These are phyloP conservation scores for Zopfia rhizophila DNA, from an alignment of 2,329 filamentous ascomycete species.

Conservation along the genomic window DNA sequence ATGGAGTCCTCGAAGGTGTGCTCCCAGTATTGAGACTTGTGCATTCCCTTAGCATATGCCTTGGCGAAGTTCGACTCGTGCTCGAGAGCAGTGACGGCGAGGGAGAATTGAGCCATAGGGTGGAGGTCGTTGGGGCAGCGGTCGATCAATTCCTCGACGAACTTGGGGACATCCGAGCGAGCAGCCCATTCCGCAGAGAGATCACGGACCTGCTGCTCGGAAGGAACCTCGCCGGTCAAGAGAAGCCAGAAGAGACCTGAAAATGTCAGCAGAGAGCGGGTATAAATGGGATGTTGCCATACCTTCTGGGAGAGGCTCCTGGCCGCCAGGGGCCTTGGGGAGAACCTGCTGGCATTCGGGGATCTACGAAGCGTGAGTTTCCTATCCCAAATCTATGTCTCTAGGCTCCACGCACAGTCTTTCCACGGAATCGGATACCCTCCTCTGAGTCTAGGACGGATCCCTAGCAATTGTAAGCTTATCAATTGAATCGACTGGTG, in stretches of 20 bases:
- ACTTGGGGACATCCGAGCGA: slow-evolving; percentile 95
- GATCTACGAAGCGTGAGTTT: slow-evolving; percentile 65
- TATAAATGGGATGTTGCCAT: background rate
- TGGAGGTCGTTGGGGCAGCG: slow-evolving; percentile 98
- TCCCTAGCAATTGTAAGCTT: slow-evolving; percentile 60
- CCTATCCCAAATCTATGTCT: slow-evolving; percentile 13
- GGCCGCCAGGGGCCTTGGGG: slow-evolving; percentile 94
- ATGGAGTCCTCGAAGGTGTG: slow-evolving; percentile 99
- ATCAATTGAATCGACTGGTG: slow-evolving; percentile 19
- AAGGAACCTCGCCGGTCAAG: slow-evolving; percentile 95
- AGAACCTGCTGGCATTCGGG: slow-evolving; percentile 98
- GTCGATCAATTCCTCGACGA: slow-evolving; percentile 99
- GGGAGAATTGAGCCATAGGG: slow-evolving; percentile 99
- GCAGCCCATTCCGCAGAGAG: slow-evolving; percentile 99
- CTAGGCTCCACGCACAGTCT: slow-evolving; percentile 69
- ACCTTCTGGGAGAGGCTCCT: slow-evolving; percentile 97
- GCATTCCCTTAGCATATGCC: slow-evolving; percentile 98
- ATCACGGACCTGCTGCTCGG: slow-evolving; percentile 97
- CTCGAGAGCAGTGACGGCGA: slow-evolving; percentile 97
- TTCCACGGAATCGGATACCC: slow-evolving; percentile 99
- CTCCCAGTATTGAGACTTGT: slow-evolving; percentile 99
- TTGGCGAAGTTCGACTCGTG: slow-evolving; percentile 98
- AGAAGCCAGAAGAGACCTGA: slow-evolving; percentile 98
- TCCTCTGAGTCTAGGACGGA: slow-evolving; percentile 98
- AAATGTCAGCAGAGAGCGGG: slow-evolving; percentile 19